These are phyloP conservation scores for Pseudocercospora pini-densiflorae DNA, from an alignment of 2,329 filamentous ascomycete species.

Conservation along the genomic window DNA sequence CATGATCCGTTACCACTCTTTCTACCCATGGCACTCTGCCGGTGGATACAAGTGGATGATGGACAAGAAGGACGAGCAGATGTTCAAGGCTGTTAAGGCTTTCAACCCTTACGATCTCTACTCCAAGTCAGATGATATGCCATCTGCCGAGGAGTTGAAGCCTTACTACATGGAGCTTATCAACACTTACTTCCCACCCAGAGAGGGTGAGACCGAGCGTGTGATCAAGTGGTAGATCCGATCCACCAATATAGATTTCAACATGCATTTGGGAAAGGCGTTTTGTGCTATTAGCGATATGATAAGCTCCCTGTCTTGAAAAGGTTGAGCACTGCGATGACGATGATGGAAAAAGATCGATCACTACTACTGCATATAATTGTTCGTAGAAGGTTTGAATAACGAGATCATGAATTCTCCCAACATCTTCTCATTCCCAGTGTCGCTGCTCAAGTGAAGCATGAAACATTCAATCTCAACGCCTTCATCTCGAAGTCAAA, in stretches of 20 bases:
- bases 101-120: slow-evolving; percentile 94
- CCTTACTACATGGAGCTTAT: slow-evolving; percentile 76
- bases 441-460: no score
- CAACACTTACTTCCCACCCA: slow-evolving; percentile 62
- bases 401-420: no score
- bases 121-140: slow-evolving; percentile 85
- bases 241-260: background rate
- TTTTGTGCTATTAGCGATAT: background rate
- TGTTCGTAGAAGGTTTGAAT: no score
- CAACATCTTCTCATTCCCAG: no score
- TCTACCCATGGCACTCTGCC: slow-evolving; percentile 88
- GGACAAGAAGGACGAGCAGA: slow-evolving; percentile 77
- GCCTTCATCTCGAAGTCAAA: no score
- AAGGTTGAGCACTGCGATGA: no score
- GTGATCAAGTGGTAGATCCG: slow-evolving; percentile 67
- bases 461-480: no score
- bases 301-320: background rate
- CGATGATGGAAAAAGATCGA: no score
- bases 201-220: slow-evolving; percentile 48
- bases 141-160: slow-evolving; percentile 77
- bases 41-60: slow-evolving; percentile 83
- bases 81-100: slow-evolving; percentile 79
- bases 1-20: slow-evolving; percentile 92
- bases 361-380: no score
- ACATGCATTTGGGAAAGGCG: background rate